Percentiles rank a stretch among this genome's conserved stretches.
These are phyloP conservation scores for Vigna nakashimae DNA, from an alignment of 306 rosid genomes.

Conservation along the genomic window DNA sequence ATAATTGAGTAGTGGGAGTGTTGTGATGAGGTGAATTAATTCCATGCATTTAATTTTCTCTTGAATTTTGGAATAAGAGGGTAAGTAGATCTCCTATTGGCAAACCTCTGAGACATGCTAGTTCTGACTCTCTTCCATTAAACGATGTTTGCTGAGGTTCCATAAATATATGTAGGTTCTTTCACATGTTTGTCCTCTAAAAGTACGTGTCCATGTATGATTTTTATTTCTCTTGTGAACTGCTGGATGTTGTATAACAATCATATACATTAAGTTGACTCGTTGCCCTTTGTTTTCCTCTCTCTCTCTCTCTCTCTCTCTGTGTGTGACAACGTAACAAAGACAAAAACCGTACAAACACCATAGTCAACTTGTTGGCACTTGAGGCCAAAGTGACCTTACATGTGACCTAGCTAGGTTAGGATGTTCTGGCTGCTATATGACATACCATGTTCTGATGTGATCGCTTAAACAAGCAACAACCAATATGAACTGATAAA, in stretches of 20 bases:
- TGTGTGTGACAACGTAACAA: slow-evolving; percentile 43
- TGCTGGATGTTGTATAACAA: slow-evolving; percentile 41
- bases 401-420: slow-evolving; percentile 35
- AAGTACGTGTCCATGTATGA: slow-evolving; percentile 34
- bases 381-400: slow-evolving; percentile 44
- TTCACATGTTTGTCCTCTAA: slow-evolving; percentile 53
- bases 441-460: neutral
- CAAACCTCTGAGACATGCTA: slow-evolving; percentile 41
- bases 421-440: slow-evolving; percentile 31
- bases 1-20: slow-evolving; percentile 35
- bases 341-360: slow-evolving; percentile 49
- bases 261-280: slow-evolving; percentile 49
- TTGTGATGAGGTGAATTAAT: slow-evolving; percentile 29
- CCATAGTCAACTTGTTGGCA: slow-evolving; percentile 53
- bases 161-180: slow-evolving; percentile 46
- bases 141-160: slow-evolving; percentile 39
- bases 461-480: slow-evolving; percentile 6
- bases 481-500: neutral
- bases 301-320: slow-evolving; percentile 19
- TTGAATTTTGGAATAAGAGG: slow-evolving; percentile 45
- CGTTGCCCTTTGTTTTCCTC: slow-evolving; percentile 19
- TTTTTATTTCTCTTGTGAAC: slow-evolving; percentile 23
- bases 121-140: slow-evolving; percentile 44
- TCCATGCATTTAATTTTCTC: slow-evolving; percentile 44
- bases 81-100: slow-evolving; percentile 33